Conservation (phyloP, 2,329 filamentous ascomycete genomes). For the Calonectria montana region DNA sequence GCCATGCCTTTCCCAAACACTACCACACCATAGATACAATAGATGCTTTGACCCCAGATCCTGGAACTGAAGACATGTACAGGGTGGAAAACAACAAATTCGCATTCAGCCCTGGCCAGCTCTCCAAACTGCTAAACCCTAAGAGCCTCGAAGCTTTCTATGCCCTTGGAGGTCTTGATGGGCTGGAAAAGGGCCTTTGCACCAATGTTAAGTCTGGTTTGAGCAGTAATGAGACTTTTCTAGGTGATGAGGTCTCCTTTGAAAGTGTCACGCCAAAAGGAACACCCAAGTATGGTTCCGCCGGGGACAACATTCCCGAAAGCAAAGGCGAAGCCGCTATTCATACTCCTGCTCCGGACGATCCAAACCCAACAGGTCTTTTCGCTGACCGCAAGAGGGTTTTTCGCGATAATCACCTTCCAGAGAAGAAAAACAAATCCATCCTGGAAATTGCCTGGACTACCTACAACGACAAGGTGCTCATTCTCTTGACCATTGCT, state of each 20-base stretch:
- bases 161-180: conserved; percentile 77
- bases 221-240: conserved; percentile 73
- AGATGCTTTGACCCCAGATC: conserved; percentile 62
- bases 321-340: conserved; percentile 39
- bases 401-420: conserved; percentile 72
- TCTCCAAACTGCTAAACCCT: conserved; percentile 83
- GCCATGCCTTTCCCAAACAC: conserved; percentile 18
- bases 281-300: conserved; percentile 48
- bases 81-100: conserved; percentile 81
- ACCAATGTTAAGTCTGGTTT: conserved; percentile 74
- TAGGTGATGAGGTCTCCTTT: conserved; percentile 76
- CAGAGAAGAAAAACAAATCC: conserved; percentile 71
- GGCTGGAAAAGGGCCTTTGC: conserved; percentile 78
- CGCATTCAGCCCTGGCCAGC: conserved; percentile 83
- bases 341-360: conserved; percentile 39
- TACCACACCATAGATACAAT: conserved; percentile 37
- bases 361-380: conserved; percentile 33
- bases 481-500: conserved; percentile 76
- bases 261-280: conserved; percentile 65
- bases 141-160: conserved; percentile 82
- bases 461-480: conserved; percentile 79
- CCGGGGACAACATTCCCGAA: conserved; percentile 47
- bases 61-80: conserved; percentile 79
- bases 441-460: conserved; percentile 74
- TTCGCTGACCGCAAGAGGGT: conserved; percentile 49